phyloP scores from a whole-genome alignment of 2,329 filamentous ascomycete genomes.

The Diaporthe batatas region DNA sequence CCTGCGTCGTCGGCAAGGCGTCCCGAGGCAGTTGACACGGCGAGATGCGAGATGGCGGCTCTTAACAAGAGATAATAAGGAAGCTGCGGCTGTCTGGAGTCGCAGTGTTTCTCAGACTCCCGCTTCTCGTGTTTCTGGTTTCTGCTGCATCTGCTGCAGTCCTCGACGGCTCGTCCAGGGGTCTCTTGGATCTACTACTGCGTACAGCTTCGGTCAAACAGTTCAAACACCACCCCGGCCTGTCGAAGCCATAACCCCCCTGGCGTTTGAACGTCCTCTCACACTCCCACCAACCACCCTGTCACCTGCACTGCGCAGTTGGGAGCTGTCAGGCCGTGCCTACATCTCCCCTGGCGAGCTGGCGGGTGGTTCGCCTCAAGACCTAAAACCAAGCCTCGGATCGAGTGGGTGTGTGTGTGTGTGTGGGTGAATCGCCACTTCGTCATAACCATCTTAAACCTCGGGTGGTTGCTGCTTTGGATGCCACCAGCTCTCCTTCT shows the following conservation, averaged over 20 bases:
- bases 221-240: conserved; percentile 17
- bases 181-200: conserved; percentile 6
- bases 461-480: not conserved
- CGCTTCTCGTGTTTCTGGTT: conserved; percentile 4
- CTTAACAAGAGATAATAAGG: conserved; percentile 11
- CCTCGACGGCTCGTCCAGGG: not conserved
- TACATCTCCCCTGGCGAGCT: not conserved
- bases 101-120: not conserved
- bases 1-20: conserved; percentile 10
- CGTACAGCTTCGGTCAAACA: not conserved
- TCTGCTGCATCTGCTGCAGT: not conserved
- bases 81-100: conserved; percentile 9
- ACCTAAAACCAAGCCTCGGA: conserved; percentile 15
- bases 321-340: not conserved
- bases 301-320: not conserved
- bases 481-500: not conserved
- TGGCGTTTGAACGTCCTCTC: conserved; percentile 8
- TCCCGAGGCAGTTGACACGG: conserved; percentile 14
- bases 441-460: conserved; percentile 10
- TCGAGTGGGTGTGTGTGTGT: too few species aligned
- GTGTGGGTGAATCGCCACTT: conserved; percentile 24
- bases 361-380: conserved; percentile 2
- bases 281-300: not conserved
- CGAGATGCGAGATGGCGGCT: not conserved
- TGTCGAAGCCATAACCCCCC: conserved; percentile 8